Percentiles rank a stretch among this genome's conserved stretches.
Conservation (phyloP, 305 asterid species). For the Fraxinus baroniana region DNA sequence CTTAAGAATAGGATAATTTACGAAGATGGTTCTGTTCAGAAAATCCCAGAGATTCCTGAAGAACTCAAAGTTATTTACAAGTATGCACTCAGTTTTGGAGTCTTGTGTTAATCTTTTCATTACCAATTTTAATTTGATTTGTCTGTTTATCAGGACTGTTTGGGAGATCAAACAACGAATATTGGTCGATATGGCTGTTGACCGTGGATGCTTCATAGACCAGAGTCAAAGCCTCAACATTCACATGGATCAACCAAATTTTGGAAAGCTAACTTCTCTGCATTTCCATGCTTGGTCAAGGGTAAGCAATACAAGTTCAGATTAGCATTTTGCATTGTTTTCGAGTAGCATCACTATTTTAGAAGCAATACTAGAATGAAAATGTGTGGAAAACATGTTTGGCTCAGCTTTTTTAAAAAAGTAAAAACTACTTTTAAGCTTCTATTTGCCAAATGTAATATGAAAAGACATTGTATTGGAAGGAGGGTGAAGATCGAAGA, state of each 20-base stretch:
- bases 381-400: background rate
- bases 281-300: constrained; percentile 86
- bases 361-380: background rate
- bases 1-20: constrained; percentile 77
- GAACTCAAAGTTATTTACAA: constrained; percentile 75
- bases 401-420: background rate
- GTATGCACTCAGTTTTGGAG: constrained; percentile 37
- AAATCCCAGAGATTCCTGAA: constrained; percentile 64
- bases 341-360: no score
- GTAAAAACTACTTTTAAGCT: background rate
- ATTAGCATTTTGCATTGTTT: background rate
- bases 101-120: background rate
- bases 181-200: constrained; percentile 95
- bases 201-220: constrained; percentile 92
- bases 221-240: constrained; percentile 94
- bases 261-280: constrained; percentile 79
- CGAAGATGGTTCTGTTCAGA: constrained; percentile 82
- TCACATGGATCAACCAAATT: constrained; percentile 89
- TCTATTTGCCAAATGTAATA: background rate
- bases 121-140: background rate
- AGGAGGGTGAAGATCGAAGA: background rate
- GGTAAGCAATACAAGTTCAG: constrained; percentile 29
- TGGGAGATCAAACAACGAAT: constrained; percentile 91
- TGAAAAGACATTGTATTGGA: background rate
- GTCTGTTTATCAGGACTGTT: constrained; percentile 54